Evolutionary conservation across 805 yeast genomes (phyloP), one percentile per base, ranked within the genome.

Genomic region (Candida chauliodis): DNA sequence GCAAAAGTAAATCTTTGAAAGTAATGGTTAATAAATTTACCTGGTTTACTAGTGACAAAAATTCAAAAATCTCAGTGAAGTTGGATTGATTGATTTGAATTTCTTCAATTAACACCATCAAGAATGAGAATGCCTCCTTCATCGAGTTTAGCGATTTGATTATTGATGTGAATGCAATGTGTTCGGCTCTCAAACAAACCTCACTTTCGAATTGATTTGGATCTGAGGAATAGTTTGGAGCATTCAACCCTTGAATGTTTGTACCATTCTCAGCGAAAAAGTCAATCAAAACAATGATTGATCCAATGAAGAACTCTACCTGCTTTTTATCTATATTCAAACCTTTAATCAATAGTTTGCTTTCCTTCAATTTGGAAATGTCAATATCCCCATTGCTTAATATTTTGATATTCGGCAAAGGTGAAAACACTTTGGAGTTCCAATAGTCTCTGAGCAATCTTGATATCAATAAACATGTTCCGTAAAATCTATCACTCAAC

Each of bases 401-500:
- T 33, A 58, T 45, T 45, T 59, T 71, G 59, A 60, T 57, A 41
- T 73, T 62, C 16, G 71, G 70, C 43, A 67, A 59, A 6, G 69
- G 54, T 14, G 64, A 60, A 49, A 91, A 85, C 2, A 90, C 84
- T 37, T 78, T 81, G 24, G 68, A 68, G 39, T 71, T 72, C 99
- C 99, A 93, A 33, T 79, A 69, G 14, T 80, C 81, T 46, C 95
- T 75, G 45, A 91, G 78, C 13, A 90, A 59, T 48, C 98, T 75
- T 1, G 96, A 75, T 22, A 89, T 68, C 42, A 89, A 75, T 18
- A 88, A 71, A 10, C 91, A 81, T 13, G 87, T 76, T 33, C 96
- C 98, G 56, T 87, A 90, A 51, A 90, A 89, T 48, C 96, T 71
- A 49, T 95, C 95, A 61, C 96, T 86, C 43, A 93, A 72, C 21